phyloP scores from a whole-genome alignment of 768 basidiomycete genomes.

The Naematelia encephala region DNA sequence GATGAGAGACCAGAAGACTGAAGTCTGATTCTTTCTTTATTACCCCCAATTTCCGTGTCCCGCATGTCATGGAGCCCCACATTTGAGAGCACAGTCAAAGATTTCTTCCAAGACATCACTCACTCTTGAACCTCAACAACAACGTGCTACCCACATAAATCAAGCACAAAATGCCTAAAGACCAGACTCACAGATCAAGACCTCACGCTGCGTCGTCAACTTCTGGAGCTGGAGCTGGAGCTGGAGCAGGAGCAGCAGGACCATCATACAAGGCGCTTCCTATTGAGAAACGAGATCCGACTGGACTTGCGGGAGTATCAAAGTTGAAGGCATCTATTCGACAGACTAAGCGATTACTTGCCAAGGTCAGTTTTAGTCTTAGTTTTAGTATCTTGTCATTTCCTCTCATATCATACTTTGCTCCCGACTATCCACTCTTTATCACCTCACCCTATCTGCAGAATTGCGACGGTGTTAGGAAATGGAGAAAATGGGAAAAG shows the following conservation, averaged over 20 bases:
- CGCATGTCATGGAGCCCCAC: too few species aligned
- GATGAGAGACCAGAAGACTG: too few species aligned
- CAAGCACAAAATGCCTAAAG: neutral
- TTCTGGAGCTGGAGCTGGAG: neutral
- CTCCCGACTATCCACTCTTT: neutral
- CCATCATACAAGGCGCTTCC: constrained; percentile 15
- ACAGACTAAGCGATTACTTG: constrained; percentile 75
- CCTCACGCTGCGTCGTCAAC: neutral
- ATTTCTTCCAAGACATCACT: too few species aligned
- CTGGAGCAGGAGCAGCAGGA: constrained; percentile 10
- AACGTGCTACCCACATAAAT: too few species aligned
- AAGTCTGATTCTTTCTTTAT: too few species aligned
- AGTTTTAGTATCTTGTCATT: too few species aligned
- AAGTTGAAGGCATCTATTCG: constrained; percentile 81
- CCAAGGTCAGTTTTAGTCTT: constrained; percentile 60
- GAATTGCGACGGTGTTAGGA: too few species aligned
- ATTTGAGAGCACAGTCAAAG: neutral
- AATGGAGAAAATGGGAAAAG: too few species aligned
- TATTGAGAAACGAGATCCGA: constrained; percentile 24
- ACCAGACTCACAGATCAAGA: neutral
- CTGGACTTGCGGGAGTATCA: constrained; percentile 64
- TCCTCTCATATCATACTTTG: neutral
- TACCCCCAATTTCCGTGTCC: too few species aligned
- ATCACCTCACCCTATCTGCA: too few species aligned
- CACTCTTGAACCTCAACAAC: neutral